These are phyloP conservation scores for Hypoxylon intermedium DNA, from an alignment of 495 filamentous ascomycete species.

Conservation along the genomic window DNA sequence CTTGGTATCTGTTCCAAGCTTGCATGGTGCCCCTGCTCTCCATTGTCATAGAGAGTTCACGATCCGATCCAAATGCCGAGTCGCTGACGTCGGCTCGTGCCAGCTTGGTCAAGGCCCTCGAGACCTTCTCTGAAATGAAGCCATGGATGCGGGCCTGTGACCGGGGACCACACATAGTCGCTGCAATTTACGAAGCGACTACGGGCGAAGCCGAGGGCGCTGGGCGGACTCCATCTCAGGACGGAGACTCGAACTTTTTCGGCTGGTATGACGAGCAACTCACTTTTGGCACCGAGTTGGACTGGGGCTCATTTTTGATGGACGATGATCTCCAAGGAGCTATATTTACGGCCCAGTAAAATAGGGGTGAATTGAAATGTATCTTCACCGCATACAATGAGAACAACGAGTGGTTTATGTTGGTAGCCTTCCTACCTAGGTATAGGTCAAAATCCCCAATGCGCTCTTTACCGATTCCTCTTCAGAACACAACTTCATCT, in stretches of 20 bases:
- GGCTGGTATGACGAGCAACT: slow-evolving; percentile 41
- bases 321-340: slow-evolving; percentile 32
- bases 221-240: slow-evolving; percentile 32
- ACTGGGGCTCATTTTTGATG: slow-evolving; percentile 36
- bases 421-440: not conserved
- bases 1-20: slow-evolving; percentile 42
- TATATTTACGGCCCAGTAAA: slow-evolving; percentile 14
- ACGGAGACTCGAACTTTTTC: slow-evolving; percentile 37
- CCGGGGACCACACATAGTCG: slow-evolving; percentile 30
- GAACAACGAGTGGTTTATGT: too few relatives aligned
- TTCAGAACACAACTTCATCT: not conserved
- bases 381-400: not conserved
- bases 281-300: slow-evolving; percentile 29
- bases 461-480: too few relatives aligned
- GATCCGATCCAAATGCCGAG: slow-evolving; percentile 17
- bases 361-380: not conserved
- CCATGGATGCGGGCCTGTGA: slow-evolving; percentile 40
- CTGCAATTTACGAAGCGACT: slow-evolving; percentile 36
- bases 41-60: slow-evolving; percentile 29
- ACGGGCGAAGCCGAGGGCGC: slow-evolving; percentile 29
- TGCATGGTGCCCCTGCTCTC: slow-evolving; percentile 38
- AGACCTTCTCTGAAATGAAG: slow-evolving; percentile 40
- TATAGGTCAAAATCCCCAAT: not conserved
- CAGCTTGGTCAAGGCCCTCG: slow-evolving; percentile 33
- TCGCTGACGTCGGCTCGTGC: slow-evolving; percentile 24